Conservation (phyloP, 2,329 filamentous ascomycete genomes). For the Pseudocercospora vitis region DNA sequence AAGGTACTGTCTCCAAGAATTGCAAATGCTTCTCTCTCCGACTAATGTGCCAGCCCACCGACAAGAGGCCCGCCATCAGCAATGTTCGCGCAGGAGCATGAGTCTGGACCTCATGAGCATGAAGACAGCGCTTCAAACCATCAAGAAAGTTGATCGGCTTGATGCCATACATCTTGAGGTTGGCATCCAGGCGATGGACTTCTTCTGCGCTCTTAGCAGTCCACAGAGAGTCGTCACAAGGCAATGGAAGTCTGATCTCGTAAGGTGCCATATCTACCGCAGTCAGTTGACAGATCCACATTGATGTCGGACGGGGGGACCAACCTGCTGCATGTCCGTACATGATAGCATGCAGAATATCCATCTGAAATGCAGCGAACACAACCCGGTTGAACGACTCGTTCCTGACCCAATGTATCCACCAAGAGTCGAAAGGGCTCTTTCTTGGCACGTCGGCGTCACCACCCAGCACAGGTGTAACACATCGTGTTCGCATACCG, state of each 20-base stretch:
- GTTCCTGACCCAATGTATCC: constrained; percentile 90
- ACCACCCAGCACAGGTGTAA: constrained; percentile 10
- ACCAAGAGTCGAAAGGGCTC: constrained; percentile 54
- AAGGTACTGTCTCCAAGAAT: constrained; percentile 75
- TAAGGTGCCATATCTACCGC: constrained; percentile 84
- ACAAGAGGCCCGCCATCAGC: constrained; percentile 86
- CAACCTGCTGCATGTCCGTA: constrained; percentile 72
- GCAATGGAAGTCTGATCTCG: constrained; percentile 84
- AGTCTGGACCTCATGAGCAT: constrained; percentile 76
- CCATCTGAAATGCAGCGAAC: constrained; percentile 88
- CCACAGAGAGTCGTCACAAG: constrained; percentile 89
- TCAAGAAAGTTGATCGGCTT: constrained; percentile 85
- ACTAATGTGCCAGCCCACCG: constrained; percentile 95
- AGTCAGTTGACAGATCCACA: background rate
- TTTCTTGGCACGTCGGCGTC: background rate
- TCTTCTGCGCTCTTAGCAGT: constrained; percentile 81
- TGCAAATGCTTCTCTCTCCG: constrained; percentile 89
- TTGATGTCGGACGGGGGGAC: background rate
- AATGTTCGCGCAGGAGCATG: constrained; percentile 89
- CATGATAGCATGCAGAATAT: constrained; percentile 93
- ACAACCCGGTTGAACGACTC: constrained; percentile 84
- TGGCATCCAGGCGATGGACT: constrained; percentile 77
- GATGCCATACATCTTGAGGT: constrained; percentile 73
- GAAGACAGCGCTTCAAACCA: constrained; percentile 82
- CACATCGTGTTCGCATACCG: constrained; percentile 24